phyloP scores from a whole-genome alignment of 2,329 filamentous ascomycete genomes.

The Cyphellophora attinorum region DNA sequence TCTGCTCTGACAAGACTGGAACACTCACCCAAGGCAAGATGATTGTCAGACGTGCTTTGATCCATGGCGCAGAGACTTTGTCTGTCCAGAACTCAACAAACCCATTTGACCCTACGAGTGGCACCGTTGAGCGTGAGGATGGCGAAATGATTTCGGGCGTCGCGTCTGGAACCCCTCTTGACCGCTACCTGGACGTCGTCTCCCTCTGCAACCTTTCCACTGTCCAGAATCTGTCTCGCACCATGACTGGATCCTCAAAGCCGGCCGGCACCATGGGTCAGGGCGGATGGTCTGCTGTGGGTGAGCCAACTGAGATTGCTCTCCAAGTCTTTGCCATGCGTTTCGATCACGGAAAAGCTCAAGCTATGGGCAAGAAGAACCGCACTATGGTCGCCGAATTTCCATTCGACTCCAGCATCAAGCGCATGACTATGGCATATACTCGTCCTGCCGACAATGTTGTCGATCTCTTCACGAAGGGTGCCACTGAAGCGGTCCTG shows the following conservation, averaged over 20 bases:
- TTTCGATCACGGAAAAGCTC: constrained; percentile 46
- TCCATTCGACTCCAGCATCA: constrained; percentile 59
- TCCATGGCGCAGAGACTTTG: constrained; percentile 41
- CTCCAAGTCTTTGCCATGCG: constrained; percentile 58
- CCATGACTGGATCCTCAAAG: constrained; percentile 4
- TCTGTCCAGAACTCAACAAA: constrained; percentile 39
- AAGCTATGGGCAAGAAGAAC: constrained; percentile 32
- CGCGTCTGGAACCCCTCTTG: constrained; percentile 21
- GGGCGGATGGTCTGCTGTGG: constrained; percentile 46
- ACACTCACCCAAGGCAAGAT: constrained; percentile 50
- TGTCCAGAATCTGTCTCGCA: constrained; percentile 34
- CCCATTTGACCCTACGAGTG: constrained; percentile 43
- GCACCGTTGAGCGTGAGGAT: constrained; percentile 23
- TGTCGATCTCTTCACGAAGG: constrained; percentile 24
- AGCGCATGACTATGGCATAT: constrained; percentile 61
- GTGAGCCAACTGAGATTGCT: constrained; percentile 57
- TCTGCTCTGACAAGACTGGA: constrained; percentile 50
- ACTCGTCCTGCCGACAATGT: constrained; percentile 7
- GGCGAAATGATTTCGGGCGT: constrained; percentile 26
- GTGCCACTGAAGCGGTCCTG: constrained; percentile 56
- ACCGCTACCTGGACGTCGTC: constrained; percentile 46
- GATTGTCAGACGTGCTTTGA: constrained; percentile 39
- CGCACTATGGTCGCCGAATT: constrained; percentile 50
- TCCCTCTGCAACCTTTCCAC: constrained; percentile 52
- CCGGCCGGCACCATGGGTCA: constrained; percentile 22